phyloP scores from a whole-genome alignment of 164 flowering plant genomes.

The Vitis rotundifolia region DNA sequence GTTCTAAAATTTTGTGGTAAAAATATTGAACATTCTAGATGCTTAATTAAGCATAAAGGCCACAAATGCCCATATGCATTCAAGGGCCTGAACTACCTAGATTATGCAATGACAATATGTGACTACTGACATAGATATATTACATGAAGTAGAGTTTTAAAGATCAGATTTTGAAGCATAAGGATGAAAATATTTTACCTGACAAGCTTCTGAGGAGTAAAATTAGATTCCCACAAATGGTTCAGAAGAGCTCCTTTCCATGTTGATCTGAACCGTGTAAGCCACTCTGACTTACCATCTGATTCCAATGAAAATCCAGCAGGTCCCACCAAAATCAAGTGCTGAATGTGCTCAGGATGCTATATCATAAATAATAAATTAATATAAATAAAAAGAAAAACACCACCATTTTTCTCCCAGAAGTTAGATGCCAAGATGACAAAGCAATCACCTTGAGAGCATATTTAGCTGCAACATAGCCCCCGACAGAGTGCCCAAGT shows the following conservation, averaged over 20 bases:
- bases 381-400: conserved; percentile 10
- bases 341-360: conserved; percentile 95
- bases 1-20: no score
- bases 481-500: conserved; percentile 98
- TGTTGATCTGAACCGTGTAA: conserved; percentile 66
- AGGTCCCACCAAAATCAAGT: conserved; percentile 88
- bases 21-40: no score
- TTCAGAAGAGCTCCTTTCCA: conserved; percentile 91
- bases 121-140: no score
- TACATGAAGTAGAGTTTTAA: no score
- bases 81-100: no score
- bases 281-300: conserved; percentile 58
- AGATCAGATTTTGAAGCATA: neutral
- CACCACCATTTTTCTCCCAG: neutral
- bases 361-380: conserved; percentile 22
- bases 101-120: no score
- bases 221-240: conserved; percentile 94
- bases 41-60: no score
- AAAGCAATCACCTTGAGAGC: conserved; percentile 79
- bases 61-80: no score
- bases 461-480: conserved; percentile 96
- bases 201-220: conserved; percentile 84
- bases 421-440: conserved; percentile 1
- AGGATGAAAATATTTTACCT: conserved; percentile 43
- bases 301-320: conserved; percentile 85